Evolutionary conservation across 2,329 filamentous ascomycete genomes (phyloP), one percentile per base, ranked within the genome.

Genomic region (Verticillium klebahnii): DNA sequence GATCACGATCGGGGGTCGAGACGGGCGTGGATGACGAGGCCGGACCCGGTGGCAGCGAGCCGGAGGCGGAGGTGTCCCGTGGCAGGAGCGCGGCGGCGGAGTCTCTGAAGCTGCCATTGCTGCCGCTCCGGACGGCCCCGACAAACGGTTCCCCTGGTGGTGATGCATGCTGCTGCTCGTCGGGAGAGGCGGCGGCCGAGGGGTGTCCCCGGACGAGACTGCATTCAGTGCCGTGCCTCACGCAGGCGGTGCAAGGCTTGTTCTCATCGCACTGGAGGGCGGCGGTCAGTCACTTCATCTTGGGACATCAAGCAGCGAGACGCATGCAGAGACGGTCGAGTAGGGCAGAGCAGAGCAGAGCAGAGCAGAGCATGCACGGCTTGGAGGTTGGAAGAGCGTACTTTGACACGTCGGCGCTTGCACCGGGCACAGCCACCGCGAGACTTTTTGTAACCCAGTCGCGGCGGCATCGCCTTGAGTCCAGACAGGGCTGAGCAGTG

Each of bases 361-460:
- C n/a, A 19, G 37, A 5, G 25, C 25, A 29, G 29, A 29, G 29
- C 12, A 58, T 23, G 52, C 15, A 15, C 39, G n/a, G 17, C 17
- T 45, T n/a, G 39, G 39, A 45, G 39, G 45, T 23, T 31, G 15
- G 55, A 40, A 55, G 23, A 17, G 11, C 52, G 25, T 66, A 74
- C 74, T 69, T 76, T 76, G 64, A 76, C 74, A 39, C 74, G 70
- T 5, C 74, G 67, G 39, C 72, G 69, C 62, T 75, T 76, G 64
- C 74, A 76, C n/a, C 72, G 66, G 45, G 69, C 65, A 62, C 74
- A 76, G 31, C 74, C 74, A 45, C 65, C 69, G 11, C 73, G 71
- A 36, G 73, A 75, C 57, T 75, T 76, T 25, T 69, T 74, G 64
- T 76, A 73, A 3, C 74, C 74, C 7, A 76, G 64, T 2, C 71